Evolutionary conservation across 2,329 filamentous ascomycete genomes (phyloP).

Genomic region (Apiospora koreana): DNA sequence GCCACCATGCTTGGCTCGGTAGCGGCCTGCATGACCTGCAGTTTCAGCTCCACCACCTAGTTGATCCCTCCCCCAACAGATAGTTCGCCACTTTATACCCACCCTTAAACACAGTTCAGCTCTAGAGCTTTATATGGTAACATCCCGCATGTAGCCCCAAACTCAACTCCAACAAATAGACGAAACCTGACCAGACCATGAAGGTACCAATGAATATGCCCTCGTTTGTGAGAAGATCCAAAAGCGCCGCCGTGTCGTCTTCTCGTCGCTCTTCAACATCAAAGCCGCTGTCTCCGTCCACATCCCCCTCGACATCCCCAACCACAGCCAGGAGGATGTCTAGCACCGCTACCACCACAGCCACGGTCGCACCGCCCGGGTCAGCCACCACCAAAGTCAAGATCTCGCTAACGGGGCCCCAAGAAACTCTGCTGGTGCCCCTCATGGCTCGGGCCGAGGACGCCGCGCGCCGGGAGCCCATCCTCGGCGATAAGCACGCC

Average conservation of each 20-base stretch:
- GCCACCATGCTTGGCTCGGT: not conserved
- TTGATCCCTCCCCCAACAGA: not conserved
- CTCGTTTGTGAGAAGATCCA: not conserved
- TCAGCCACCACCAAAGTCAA: constrained; percentile 17
- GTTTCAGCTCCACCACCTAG: not conserved
- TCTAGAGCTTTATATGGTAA: not conserved
- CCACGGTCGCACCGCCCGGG: not conserved
- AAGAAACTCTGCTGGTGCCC: constrained; percentile 27
- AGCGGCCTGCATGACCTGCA: not conserved
- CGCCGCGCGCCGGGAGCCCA: constrained; percentile 18
- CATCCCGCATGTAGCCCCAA: not conserved
- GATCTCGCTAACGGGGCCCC: constrained; percentile 21
- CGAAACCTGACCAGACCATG: not conserved
- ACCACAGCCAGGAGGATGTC: not conserved
- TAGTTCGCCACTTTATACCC: constrained; percentile 3
- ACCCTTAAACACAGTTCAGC: not conserved
- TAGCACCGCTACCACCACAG: not conserved
- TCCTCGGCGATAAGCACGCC: constrained; percentile 25
- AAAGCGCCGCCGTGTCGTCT: not conserved
- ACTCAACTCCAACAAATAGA: not conserved
- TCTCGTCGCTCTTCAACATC: not conserved
- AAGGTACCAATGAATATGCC: not conserved
- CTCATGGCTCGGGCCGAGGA: constrained; percentile 26
- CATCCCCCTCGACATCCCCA: not conserved
- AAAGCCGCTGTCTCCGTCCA: not conserved